Percentiles rank a stretch among this genome's conserved stretches.
Conservation (phyloP, 2,329 filamentous ascomycete genomes). For the Arachnomyces sp. region DNA sequence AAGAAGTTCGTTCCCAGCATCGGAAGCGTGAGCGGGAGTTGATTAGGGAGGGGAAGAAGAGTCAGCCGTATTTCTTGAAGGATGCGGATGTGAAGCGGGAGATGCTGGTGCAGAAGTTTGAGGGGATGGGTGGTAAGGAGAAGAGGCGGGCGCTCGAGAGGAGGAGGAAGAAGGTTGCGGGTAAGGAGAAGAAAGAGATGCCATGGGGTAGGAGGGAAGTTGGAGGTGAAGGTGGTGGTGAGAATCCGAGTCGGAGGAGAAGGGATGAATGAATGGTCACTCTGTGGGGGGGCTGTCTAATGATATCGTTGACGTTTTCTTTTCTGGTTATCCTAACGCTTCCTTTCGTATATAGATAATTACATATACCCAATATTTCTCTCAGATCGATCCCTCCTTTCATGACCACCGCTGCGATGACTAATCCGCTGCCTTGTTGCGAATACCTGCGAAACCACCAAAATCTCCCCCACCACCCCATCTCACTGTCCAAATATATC, state of each 20-base stretch:
- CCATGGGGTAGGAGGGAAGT: conserved; percentile 46
- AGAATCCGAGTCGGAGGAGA: conserved; percentile 20
- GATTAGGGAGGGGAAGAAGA: conserved; percentile 73
- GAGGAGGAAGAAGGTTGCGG: conserved; percentile 78
- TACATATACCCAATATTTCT: no score
- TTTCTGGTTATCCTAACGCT: no score
- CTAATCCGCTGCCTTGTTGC: not conserved
- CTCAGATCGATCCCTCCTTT: no score
- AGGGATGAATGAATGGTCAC: no score
- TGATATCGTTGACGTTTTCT: no score
- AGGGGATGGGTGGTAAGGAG: conserved; percentile 76
- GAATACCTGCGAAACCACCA: not conserved
- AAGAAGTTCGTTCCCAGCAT: conserved; percentile 65
- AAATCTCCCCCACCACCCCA: no score
- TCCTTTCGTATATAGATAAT: no score
- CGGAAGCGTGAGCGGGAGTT: conserved; percentile 74
- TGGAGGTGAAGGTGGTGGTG: conserved; percentile 19
- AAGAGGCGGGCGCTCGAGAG: conserved; percentile 78
- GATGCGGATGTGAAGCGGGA: conserved; percentile 84
- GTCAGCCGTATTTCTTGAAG: conserved; percentile 83
- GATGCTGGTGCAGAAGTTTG: conserved; percentile 69
- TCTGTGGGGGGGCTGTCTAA: no score
- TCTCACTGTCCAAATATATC: not conserved
- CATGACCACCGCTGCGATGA: not conserved
- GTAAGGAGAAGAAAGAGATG: conserved; percentile 76